Conservation (phyloP, 306 rosid genomes). For the Purshia tridentata region DNA sequence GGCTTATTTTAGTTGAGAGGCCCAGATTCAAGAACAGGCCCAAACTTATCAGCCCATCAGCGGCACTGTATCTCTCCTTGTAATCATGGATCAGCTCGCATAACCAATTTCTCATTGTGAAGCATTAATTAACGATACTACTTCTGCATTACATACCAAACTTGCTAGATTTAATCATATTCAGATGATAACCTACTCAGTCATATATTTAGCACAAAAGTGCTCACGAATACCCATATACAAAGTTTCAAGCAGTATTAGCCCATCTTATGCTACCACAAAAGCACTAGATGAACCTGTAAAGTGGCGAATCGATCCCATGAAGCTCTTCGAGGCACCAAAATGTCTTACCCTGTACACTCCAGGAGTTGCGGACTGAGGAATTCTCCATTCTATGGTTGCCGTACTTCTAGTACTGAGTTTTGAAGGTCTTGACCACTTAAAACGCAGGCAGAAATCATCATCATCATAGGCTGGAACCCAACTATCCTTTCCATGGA, state of each 20-base stretch:
- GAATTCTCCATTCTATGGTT: constrained; percentile 86
- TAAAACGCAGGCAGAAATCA: constrained; percentile 81
- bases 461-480: constrained; percentile 84
- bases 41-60: no score
- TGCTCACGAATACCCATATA: background rate
- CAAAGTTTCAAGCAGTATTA: background rate
- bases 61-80: no score
- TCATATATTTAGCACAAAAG: background rate
- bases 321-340: constrained; percentile 70
- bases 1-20: no score
- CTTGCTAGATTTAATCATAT: no score
- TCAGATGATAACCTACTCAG: no score
- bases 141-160: no score
- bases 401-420: constrained; percentile 66
- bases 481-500: constrained; percentile 59
- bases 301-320: constrained; percentile 70
- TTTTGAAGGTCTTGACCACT: constrained; percentile 75
- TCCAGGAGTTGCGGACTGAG: constrained; percentile 55
- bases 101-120: no score
- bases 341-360: constrained; percentile 76
- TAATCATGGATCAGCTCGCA: no score
- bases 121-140: no score
- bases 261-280: constrained; percentile 45
- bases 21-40: no score
- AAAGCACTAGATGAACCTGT: constrained; percentile 84